phyloP scores from a whole-genome alignment of 225 moss, liverwort and hornwort genomes.

The Neckera pumila region DNA sequence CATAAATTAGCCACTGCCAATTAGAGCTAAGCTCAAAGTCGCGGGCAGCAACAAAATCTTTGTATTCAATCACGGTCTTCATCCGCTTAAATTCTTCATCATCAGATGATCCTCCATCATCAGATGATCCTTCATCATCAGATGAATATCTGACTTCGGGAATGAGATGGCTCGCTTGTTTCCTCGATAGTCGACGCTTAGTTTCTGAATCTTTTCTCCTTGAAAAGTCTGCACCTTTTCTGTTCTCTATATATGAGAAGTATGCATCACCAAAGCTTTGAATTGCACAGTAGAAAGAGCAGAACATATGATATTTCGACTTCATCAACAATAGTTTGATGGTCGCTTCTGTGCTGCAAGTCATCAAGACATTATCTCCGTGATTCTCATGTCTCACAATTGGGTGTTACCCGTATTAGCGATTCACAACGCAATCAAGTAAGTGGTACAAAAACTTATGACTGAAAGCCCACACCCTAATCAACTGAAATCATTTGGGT shows the following conservation, averaged over 20 bases:
- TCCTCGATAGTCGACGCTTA: neutral
- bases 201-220: neutral
- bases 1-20: conserved; percentile 9
- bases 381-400: neutral
- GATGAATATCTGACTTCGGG: too few relatives aligned
- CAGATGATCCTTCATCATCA: too few relatives aligned
- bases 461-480: neutral
- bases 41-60: neutral
- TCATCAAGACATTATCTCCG: neutral
- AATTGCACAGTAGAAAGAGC: neutral
- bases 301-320: neutral
- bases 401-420: neutral
- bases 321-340: neutral
- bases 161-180: neutral
- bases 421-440: neutral
- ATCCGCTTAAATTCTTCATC: too few relatives aligned
- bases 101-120: too few relatives aligned
- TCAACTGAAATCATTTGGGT: neutral
- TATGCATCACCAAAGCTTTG: neutral
- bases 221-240: neutral
- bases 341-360: neutral
- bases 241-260: neutral
- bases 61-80: too few relatives aligned
- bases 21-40: neutral
- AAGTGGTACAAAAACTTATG: neutral